phyloP scores from a whole-genome alignment of 805 yeast genomes.

The Starmera pachycereana region DNA sequence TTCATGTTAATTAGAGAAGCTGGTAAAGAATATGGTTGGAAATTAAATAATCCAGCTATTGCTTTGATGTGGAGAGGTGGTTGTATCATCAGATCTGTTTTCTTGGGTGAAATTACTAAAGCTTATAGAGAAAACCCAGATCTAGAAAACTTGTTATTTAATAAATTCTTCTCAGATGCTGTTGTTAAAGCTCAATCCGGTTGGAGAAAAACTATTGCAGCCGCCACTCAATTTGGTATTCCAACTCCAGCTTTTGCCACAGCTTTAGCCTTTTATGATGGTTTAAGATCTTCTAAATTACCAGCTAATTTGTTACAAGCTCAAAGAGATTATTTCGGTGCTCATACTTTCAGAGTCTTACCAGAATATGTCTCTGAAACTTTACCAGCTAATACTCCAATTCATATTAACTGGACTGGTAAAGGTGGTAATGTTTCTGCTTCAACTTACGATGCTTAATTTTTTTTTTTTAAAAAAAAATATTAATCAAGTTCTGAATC shows the following conservation, averaged over 20 bases:
- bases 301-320: slow-evolving; percentile 99
- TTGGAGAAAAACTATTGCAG: slow-evolving; percentile 84
- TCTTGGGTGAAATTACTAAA: slow-evolving; percentile 92
- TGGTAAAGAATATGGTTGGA: slow-evolving; percentile 94
- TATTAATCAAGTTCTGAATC: too few relatives aligned
- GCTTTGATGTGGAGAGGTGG: slow-evolving; percentile 99
- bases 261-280: slow-evolving; percentile 96
- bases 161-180: slow-evolving; percentile 89
- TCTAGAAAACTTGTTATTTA: slow-evolving; percentile 89
- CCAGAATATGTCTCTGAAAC: slow-evolving; percentile 72
- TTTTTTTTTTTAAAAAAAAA: neutral
- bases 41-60: slow-evolving; percentile 94
- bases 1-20: slow-evolving; percentile 99
- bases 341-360: slow-evolving; percentile 94
- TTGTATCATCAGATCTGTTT: slow-evolving; percentile 97
- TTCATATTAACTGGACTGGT: slow-evolving; percentile 99
- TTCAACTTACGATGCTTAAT: slow-evolving; percentile 83
- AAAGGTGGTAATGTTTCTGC: slow-evolving; percentile 97
- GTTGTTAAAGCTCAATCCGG: slow-evolving; percentile 88
- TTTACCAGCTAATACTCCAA: slow-evolving; percentile 71
- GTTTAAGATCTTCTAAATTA: slow-evolving; percentile 90
- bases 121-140: slow-evolving; percentile 93
- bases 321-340: slow-evolving; percentile 99
- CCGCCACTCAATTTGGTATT: slow-evolving; percentile 77
- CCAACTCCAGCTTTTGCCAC: slow-evolving; percentile 98